Evolutionary conservation across 805 yeast genomes (phyloP).

Genomic region (Candida golubevii): DNA sequence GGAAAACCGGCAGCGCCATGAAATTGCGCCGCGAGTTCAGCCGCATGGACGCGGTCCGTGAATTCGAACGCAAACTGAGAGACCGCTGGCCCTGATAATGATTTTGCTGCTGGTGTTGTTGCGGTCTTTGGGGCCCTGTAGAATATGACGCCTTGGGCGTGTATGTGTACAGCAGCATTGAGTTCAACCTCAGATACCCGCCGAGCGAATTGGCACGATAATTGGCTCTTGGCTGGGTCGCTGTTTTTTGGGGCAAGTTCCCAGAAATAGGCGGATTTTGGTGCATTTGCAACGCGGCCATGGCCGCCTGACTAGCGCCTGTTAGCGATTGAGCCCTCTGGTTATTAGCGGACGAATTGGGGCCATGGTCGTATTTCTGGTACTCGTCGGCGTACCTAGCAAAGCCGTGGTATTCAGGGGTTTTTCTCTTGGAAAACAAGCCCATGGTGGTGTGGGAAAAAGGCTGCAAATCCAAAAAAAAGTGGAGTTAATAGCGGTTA

Average conservation of each 20-base stretch:
- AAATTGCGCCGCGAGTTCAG: conserved; percentile 4
- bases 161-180: conserved; percentile 34
- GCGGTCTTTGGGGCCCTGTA: conserved; percentile 24
- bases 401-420: conserved; percentile 30
- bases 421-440: conserved; percentile 8
- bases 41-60: conserved; percentile 7
- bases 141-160: conserved; percentile 37
- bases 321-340: conserved; percentile 23
- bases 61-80: conserved; percentile 6
- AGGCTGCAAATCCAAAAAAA: too few species aligned
- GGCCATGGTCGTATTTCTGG: conserved; percentile 15
- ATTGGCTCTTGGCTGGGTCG: not conserved
- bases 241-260: not conserved
- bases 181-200: conserved; percentile 23
- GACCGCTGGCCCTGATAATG: conserved; percentile 1
- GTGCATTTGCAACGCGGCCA: conserved; percentile 37
- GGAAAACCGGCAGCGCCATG: conserved; percentile 6
- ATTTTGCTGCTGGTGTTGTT: not conserved
- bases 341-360: conserved; percentile 15
- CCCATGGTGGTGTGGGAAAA: conserved; percentile 1
- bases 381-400: conserved; percentile 29
- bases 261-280: conserved; percentile 14
- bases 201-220: conserved; percentile 20
- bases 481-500: too few species aligned
- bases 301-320: conserved; percentile 40